Evolutionary conservation across 257 asterid species (phyloP).

Genomic region (Paulownia fortunei): DNA sequence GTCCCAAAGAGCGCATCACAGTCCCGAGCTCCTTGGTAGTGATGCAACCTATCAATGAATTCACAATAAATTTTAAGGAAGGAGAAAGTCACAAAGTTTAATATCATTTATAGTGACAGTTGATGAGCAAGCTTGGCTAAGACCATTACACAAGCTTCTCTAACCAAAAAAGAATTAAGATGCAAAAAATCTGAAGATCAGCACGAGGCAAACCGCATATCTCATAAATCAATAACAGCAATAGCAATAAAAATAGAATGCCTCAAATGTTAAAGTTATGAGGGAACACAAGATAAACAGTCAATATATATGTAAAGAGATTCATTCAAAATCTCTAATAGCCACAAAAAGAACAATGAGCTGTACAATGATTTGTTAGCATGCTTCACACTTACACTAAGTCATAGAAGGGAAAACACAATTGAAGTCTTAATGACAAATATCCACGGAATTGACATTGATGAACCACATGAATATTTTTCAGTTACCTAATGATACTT

Average conservation of each 20-base stretch:
- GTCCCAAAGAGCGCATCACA: slow-evolving; percentile 70
- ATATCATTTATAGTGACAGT: not conserved
- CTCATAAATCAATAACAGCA: not conserved
- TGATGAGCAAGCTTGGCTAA: not conserved
- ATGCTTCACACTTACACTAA: not conserved
- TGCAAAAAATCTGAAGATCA: not conserved
- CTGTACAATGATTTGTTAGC: not conserved
- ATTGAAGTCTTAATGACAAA: not conserved
- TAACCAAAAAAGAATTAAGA: not conserved
- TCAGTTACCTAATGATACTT: not conserved
- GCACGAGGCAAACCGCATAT: not conserved
- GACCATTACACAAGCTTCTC: slow-evolving; percentile 9
- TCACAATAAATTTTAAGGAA: slow-evolving; percentile 2
- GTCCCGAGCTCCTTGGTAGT: slow-evolving; percentile 65
- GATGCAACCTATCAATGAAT: slow-evolving; percentile 52
- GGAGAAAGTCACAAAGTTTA: not conserved
- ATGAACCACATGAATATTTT: not conserved
- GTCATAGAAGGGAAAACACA: not conserved
- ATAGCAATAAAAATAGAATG: not conserved
- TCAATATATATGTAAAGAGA: not conserved
- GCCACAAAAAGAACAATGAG: not conserved
- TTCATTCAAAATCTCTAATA: slow-evolving; percentile 4
- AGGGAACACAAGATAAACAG: not conserved
- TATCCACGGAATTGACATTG: not conserved
- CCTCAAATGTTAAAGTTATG: not conserved